Evolutionary conservation across 2,329 filamentous ascomycete genomes (phyloP).

Genomic region (Pseudonectria buxi): DNA sequence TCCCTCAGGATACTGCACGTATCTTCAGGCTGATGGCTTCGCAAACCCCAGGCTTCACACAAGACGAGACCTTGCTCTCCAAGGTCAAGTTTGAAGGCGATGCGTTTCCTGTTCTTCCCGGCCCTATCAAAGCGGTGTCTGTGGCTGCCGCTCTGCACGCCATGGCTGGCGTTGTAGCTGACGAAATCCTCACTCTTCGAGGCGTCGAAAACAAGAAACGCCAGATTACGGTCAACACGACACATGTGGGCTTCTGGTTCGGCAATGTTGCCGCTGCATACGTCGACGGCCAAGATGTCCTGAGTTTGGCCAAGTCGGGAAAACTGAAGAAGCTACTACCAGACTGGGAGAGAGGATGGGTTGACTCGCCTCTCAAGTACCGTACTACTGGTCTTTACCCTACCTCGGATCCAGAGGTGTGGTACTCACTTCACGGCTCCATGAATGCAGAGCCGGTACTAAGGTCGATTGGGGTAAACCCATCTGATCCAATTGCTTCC

Average conservation of each 20-base stretch:
- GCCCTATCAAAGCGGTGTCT: slow-evolving; percentile 28
- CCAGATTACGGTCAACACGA: slow-evolving; percentile 37
- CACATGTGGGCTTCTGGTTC: slow-evolving; percentile 25
- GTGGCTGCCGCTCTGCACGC: slow-evolving; percentile 28
- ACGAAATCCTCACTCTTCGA: slow-evolving; percentile 28
- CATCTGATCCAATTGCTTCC: slow-evolving; percentile 8
- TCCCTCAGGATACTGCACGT: slow-evolving; percentile 24
- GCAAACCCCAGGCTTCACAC: slow-evolving; percentile 28
- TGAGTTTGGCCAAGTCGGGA: neutral
- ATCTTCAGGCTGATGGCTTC: slow-evolving; percentile 25
- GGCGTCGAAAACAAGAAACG: slow-evolving; percentile 15
- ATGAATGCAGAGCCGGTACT: slow-evolving; percentile 28
- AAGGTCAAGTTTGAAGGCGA: slow-evolving; percentile 26
- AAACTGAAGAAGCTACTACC: neutral
- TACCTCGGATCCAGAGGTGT: neutral
- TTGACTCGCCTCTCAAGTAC: slow-evolving; percentile 11
- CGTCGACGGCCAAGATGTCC: neutral
- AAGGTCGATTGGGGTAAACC: slow-evolving; percentile 35
- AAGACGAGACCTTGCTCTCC: slow-evolving; percentile 19
- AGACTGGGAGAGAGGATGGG: neutral
- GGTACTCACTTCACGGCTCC: neutral
- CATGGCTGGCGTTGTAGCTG: slow-evolving; percentile 29
- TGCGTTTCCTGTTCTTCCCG: slow-evolving; percentile 25
- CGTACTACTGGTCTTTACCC: slow-evolving; percentile 25
- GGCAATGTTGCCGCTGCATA: neutral